A percentile compares a stretch with the other conserved stretches of the same genome.
These are phyloP conservation scores for Barnettozyma siamensis DNA, from an alignment of 805 yeast species.

Conservation along the genomic window DNA sequence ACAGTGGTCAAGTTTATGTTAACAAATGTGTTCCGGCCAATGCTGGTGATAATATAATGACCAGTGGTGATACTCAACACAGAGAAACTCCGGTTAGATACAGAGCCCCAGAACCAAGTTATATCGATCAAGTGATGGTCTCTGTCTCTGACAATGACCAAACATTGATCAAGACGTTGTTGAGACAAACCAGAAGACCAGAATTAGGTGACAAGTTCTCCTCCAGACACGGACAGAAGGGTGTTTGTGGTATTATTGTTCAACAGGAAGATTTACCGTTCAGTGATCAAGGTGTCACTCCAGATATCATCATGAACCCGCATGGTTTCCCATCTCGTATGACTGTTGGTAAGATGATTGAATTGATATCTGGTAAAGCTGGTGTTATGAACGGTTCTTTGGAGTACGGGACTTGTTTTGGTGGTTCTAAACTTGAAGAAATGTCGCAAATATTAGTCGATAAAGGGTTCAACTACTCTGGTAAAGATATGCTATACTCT, in stretches of 20 bases:
- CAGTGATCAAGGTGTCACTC: conserved; percentile 84
- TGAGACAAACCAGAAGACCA: conserved; percentile 95
- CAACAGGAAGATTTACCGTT: conserved; percentile 97
- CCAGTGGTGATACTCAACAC: conserved; percentile 43
- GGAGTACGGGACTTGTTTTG: conserved; percentile 97
- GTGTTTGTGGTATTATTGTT: conserved; percentile 98
- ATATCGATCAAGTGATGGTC: conserved; percentile 96
- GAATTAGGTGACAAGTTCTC: conserved; percentile 97
- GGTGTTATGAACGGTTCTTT: conserved; percentile 89
- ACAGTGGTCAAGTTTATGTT: conserved; percentile 89
- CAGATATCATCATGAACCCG: conserved; percentile 97
- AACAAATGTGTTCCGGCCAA: conserved; percentile 90
- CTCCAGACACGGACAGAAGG: conserved; percentile 97
- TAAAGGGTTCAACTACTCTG: conserved; percentile 89
- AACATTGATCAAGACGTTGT: conserved; percentile 83
- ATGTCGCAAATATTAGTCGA: conserved; percentile 89
- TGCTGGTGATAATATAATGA: conserved; percentile 53
- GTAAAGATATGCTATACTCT: conserved; percentile 95
- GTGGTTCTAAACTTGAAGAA: conserved; percentile 93
- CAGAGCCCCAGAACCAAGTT: conserved; percentile 93
- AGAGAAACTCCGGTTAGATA: conserved; percentile 89
- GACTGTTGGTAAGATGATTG: conserved; percentile 99
- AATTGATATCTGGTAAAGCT: conserved; percentile 92
- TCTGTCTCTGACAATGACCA: conserved; percentile 93
- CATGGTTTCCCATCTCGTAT: conserved; percentile 99